Evolutionary conservation across 129 eudicot species (phyloP).

Genomic region (Chrysanthemum makinoi): DNA sequence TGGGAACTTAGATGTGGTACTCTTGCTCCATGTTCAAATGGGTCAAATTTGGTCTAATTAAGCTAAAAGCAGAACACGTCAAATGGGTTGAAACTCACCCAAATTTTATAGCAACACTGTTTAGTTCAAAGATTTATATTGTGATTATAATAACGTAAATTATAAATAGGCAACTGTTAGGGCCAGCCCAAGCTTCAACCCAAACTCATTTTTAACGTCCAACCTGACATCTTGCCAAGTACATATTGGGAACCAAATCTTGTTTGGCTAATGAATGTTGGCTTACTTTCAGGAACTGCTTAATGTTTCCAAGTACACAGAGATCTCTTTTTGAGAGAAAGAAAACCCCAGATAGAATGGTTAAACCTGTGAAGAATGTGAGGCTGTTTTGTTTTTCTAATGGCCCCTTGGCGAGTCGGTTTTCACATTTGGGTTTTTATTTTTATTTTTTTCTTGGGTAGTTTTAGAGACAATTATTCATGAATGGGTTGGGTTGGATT

Average conservation of each 20-base stretch:
- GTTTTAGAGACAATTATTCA: slow-evolving; percentile 8
- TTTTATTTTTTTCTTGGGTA: slow-evolving; percentile 2
- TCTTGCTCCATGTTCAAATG: too few relatives aligned
- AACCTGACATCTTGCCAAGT: not conserved
- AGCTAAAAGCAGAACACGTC: too few relatives aligned
- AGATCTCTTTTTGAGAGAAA: slow-evolving; percentile 29
- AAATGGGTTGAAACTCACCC: too few relatives aligned
- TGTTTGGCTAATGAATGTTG: not conserved
- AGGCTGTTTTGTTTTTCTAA: slow-evolving; percentile 36
- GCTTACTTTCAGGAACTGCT: slow-evolving; percentile 36
- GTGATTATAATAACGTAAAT: too few relatives aligned
- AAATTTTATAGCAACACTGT: too few relatives aligned
- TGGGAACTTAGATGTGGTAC: too few relatives aligned
- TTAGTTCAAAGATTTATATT: too few relatives aligned
- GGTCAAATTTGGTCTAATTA: too few relatives aligned
- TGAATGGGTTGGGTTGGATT: slow-evolving; percentile 21
- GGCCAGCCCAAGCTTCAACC: too few relatives aligned
- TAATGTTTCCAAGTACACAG: slow-evolving; percentile 36
- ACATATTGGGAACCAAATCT: not conserved
- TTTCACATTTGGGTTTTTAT: not conserved
- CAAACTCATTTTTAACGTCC: not conserved
- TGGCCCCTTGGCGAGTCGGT: slow-evolving; percentile 35
- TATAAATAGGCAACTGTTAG: not conserved
- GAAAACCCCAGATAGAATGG: not conserved
- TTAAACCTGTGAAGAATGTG: slow-evolving; percentile 30